These are phyloP conservation scores for Phaeosphaeria sp. DNA, from an alignment of 2,329 filamentous ascomycete species.

Conservation along the genomic window DNA sequence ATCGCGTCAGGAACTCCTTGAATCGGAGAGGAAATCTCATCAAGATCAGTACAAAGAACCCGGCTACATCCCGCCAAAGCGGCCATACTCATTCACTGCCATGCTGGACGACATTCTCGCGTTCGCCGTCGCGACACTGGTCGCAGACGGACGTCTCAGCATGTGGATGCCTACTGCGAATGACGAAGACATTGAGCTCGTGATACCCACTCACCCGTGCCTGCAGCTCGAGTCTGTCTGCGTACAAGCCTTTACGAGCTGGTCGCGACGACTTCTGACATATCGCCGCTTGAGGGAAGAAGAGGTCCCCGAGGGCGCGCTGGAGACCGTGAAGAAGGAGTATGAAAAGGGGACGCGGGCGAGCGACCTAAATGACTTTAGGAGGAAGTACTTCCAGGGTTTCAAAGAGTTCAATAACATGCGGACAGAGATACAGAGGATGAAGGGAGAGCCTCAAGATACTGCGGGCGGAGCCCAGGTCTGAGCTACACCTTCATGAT, in stretches of 20 bases:
- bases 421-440: slow-evolving; percentile 35
- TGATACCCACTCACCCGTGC: slow-evolving; percentile 76
- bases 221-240: slow-evolving; percentile 78
- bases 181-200: slow-evolving; percentile 69
- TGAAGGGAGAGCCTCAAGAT: slow-evolving; percentile 19
- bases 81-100: slow-evolving; percentile 87
- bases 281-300: slow-evolving; percentile 74
- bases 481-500: not conserved
- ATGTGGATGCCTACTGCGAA: slow-evolving; percentile 96
- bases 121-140: slow-evolving; percentile 78
- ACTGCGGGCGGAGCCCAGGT: too few relatives aligned
- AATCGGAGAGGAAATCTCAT: slow-evolving; percentile 32
- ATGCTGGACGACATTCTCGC: slow-evolving; percentile 89
- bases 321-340: slow-evolving; percentile 30
- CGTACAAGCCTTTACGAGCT: slow-evolving; percentile 88
- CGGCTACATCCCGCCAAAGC: slow-evolving; percentile 84
- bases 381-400: slow-evolving; percentile 60
- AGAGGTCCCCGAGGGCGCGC: slow-evolving; percentile 51
- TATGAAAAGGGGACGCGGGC: slow-evolving; percentile 59
- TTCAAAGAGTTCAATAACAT: slow-evolving; percentile 45
- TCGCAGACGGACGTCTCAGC: slow-evolving; percentile 78
- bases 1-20: slow-evolving; percentile 61
- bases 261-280: slow-evolving; percentile 87
- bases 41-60: slow-evolving; percentile 31
- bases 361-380: slow-evolving; percentile 72